phyloP scores from a whole-genome alignment of 371 early-diverging fungal species.

The Lichtheimia hyalospora region DNA sequence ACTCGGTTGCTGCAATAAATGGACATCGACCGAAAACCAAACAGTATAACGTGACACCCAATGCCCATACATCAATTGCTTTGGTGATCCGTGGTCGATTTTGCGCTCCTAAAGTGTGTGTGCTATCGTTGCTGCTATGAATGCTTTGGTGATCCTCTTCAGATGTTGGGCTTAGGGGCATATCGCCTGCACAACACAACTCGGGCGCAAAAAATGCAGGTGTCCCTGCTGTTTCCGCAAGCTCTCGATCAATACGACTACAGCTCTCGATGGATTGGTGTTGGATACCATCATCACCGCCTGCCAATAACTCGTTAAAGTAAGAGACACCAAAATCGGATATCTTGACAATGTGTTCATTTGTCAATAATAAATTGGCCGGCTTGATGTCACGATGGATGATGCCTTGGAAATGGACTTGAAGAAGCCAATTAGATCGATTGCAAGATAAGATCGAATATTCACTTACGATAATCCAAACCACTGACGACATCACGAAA shows the following conservation, averaged over 20 bases:
- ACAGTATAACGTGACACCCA: conserved; percentile 99
- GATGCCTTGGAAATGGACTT: conserved; percentile 90
- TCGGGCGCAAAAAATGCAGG: conserved; percentile 99
- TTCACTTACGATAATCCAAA: conserved; percentile 78
- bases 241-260: conserved; percentile 64
- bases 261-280: conserved; percentile 22
- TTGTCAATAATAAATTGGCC: conserved; percentile 81
- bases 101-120: conserved; percentile 1
- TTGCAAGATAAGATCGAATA: not conserved
- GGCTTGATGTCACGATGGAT: conserved; percentile 97
- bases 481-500: conserved; percentile 92
- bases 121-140: not conserved
- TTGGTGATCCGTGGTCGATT: conserved; percentile 66
- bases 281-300: conserved; percentile 16
- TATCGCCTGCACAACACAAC: conserved; percentile 76
- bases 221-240: conserved; percentile 94
- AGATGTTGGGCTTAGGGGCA: conserved; percentile 13
- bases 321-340: conserved; percentile 95
- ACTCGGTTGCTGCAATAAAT: conserved; percentile 96
- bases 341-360: conserved; percentile 83
- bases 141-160: conserved; percentile 6
- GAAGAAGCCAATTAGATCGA: not conserved
- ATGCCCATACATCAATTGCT: conserved; percentile 98
- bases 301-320: conserved; percentile 51
- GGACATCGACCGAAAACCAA: conserved; percentile 96